Base-by-base conservation (phyloP, 106 monocot species). In the Dioscorea zingiberensis region DNA sequence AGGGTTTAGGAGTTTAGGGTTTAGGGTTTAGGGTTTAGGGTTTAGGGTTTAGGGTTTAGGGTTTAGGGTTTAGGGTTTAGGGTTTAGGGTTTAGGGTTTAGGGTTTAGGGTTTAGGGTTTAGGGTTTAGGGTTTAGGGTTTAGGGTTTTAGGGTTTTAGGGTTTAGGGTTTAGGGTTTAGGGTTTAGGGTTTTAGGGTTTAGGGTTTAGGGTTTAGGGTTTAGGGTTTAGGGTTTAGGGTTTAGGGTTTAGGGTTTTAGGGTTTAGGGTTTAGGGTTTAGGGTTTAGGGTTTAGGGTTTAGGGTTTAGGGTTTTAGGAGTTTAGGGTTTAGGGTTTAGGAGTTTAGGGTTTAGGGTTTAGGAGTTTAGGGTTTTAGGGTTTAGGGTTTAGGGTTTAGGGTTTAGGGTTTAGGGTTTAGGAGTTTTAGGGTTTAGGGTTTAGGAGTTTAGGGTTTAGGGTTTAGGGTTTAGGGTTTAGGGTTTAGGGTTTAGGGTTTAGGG, bases 81-180 rank as follows among this genome's bases (percentile, higher is more conserved):
- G 62, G 62, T 62, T 62, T 32, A 38, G 62, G 62, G 62, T 62
- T 62, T 62, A 38, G 62, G 62, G 62, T 62, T 62, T 62, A 62
- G 62, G 62, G 62, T 29, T 62, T 62, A 32, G 62, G 62, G n/a
- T n/a, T n/a, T n/a, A n/a, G 62, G 62, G 5, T 62, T 62, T 17
- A 18, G 62, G 62, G 62, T 62, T 62, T 62, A 38, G 62, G 62
- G 62, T 62, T 62, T 62, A 62, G 44, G 62, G 62, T 12, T 62
- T 62, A 17, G 44, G 62, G 62, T 12, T 62, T 62, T 30, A 32
- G 62, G 62, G 27, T n/a, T 62, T 62, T 30, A 17, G 62, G 62
- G 62, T 29, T 62, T 62, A 32, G 38, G 62, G 62, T 7, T 62
- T 62, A 17, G 38, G 62, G 62, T 62, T 62, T 62, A 62, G 62